Conservation (phyloP, 441 rosid species). For the Erodium texanum region DNA sequence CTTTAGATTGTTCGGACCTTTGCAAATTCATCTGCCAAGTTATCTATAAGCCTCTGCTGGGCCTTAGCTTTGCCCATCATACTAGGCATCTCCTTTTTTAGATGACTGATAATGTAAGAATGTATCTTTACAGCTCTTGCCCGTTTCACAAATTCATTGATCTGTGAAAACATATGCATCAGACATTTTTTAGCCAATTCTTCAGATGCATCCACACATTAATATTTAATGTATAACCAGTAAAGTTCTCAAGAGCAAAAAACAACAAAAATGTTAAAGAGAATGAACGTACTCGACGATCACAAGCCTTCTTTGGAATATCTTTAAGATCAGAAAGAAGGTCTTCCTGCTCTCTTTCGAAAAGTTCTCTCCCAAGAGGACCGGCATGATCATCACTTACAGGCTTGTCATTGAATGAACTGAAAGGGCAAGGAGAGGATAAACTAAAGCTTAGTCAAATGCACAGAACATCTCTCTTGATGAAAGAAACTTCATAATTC, state of each 20-base stretch:
- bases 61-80: slow-evolving; percentile 90
- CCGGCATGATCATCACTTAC: slow-evolving; percentile 64
- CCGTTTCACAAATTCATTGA: slow-evolving; percentile 90
- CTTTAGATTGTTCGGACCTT: slow-evolving; percentile 38
- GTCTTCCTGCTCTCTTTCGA: slow-evolving; percentile 90
- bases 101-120: slow-evolving; percentile 84
- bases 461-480: neutral
- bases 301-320: slow-evolving; percentile 96
- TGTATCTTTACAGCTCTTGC: slow-evolving; percentile 96
- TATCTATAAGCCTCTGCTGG: slow-evolving; percentile 71
- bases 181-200: neutral
- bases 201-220: neutral
- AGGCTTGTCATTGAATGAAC: slow-evolving; percentile 91
- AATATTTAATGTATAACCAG: neutral
- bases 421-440: slow-evolving; percentile 28
- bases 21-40: slow-evolving; percentile 60
- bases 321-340: slow-evolving; percentile 85
- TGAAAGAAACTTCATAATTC: neutral
- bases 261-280: neutral
- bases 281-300: slow-evolving; percentile 67
- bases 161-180: slow-evolving; percentile 33
- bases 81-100: slow-evolving; percentile 87
- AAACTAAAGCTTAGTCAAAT: slow-evolving; percentile 9
- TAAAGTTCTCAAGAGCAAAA: neutral
- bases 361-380: slow-evolving; percentile 82